Evolutionary conservation across 2,329 filamentous ascomycete genomes (phyloP), one percentile per base, ranked within the genome.

Genomic region (Pyrenophora seminiperda): DNA sequence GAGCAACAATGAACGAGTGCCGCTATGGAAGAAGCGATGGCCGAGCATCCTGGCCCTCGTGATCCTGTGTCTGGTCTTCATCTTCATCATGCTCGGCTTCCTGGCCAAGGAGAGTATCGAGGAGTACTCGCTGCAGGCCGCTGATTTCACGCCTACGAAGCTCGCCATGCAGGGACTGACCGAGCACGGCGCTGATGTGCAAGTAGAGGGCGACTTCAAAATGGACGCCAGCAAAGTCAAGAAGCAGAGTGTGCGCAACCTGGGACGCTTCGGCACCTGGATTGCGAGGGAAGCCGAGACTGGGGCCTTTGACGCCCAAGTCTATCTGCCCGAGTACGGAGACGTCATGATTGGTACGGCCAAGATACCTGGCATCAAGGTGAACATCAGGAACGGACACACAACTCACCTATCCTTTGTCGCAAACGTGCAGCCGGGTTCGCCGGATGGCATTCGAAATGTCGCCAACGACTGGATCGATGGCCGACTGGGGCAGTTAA

Each of bases 381-480:
- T 97, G 53, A 85, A 86, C 66, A 83, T 97, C 41, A 81, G 88
- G 39, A 89, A 96, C 66, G 89, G 90, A 9, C 83, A 90, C 62
- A 84, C 80, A 13, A 97, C 90, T 2, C 77, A 83, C 48, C 77
- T 97, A 49, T 89, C 97, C 63, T 86, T 97, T 61, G 74, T 94
- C 46, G 83, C 88, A 33, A 86, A 94, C 54, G 74, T 97, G 31
- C 77, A 82, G 30, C 88, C 91, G 19, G 92, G 91, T 22, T 84
- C 91, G 63, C 77, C 90, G 11, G 85, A 91, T 46, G 87, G 86
- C 5, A 85, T 97, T 61, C 86, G 90, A 52, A 82, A 82, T 51
- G 82, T 97, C 56, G 91, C 90, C 38, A 91, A 94, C 70, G 89
- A 96, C 71, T 97, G 91, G 86, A 76, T 99, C 53, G 85, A 89